Percentiles rank a stretch among this genome's conserved stretches.
These are phyloP conservation scores for Microcyclosporella mali DNA, from an alignment of 2,329 filamentous ascomycete species.

Conservation along the genomic window DNA sequence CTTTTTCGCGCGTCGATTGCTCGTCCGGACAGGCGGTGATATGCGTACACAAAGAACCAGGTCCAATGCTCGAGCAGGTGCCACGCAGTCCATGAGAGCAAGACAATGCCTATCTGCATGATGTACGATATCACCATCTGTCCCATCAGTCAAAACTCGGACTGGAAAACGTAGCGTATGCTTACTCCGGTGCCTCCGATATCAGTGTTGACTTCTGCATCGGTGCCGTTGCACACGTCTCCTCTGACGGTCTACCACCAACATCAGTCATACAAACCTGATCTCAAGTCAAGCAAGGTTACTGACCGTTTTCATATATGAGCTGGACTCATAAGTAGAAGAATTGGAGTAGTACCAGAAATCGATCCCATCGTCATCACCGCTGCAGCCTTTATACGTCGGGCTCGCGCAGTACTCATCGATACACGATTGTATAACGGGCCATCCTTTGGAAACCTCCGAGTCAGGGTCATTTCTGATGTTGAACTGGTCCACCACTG, in stretches of 20 bases:
- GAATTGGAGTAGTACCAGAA: too few relatives aligned
- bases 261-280: too few relatives aligned
- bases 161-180: not conserved
- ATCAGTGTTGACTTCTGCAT: slow-evolving; percentile 13
- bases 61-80: slow-evolving; percentile 13
- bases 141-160: not conserved
- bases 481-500: not conserved
- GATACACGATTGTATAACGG: not conserved
- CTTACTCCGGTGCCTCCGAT: slow-evolving; percentile 7
- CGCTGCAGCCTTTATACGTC: too few relatives aligned
- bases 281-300: not conserved
- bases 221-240: slow-evolving; percentile 5
- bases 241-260: not conserved
- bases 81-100: slow-evolving; percentile 9
- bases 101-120: slow-evolving; percentile 12
- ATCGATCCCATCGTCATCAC: not conserved
- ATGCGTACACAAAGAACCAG: not conserved
- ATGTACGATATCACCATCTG: slow-evolving; percentile 16
- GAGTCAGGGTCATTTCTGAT: not conserved
- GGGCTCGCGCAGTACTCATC: not conserved
- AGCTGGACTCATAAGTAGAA: too few relatives aligned
- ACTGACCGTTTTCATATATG: too few relatives aligned
- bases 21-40: not conserved
- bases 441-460: not conserved
- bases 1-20: not conserved